A percentile compares a stretch with the other conserved stretches of the same genome.
Conservation (phyloP, 148 eudicot species). For the Rhododendron vialii region DNA sequence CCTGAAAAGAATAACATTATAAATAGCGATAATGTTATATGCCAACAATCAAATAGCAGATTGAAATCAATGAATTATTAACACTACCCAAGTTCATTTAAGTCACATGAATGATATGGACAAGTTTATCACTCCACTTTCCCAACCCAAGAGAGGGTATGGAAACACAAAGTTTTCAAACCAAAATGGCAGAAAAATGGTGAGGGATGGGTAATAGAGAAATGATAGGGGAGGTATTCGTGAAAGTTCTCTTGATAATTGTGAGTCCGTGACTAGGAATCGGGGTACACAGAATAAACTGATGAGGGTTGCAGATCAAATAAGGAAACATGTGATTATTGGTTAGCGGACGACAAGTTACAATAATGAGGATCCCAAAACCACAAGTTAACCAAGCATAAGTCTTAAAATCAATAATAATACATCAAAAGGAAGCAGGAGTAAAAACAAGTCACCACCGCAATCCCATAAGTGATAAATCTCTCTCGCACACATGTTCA, state of each 20-base stretch:
- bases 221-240: too few relatives aligned
- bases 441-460: background rate
- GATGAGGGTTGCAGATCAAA: background rate
- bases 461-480: background rate
- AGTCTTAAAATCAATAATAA: background rate
- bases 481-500: background rate
- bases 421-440: background rate
- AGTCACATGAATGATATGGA: too few relatives aligned
- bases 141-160: too few relatives aligned
- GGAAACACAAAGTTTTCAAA: too few relatives aligned
- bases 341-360: background rate
- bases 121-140: too few relatives aligned
- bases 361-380: background rate
- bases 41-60: too few relatives aligned
- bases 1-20: too few relatives aligned
- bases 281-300: background rate
- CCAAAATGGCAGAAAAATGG: too few relatives aligned
- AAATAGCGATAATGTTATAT: too few relatives aligned
- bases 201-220: too few relatives aligned
- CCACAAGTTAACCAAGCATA: background rate
- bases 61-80: too few relatives aligned
- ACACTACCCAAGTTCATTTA: too few relatives aligned
- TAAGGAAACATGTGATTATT: background rate
- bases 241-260: background rate
- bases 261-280: background rate